Conservation (phyloP, 352 stramenopile species). For the Pythium dissimile region DNA sequence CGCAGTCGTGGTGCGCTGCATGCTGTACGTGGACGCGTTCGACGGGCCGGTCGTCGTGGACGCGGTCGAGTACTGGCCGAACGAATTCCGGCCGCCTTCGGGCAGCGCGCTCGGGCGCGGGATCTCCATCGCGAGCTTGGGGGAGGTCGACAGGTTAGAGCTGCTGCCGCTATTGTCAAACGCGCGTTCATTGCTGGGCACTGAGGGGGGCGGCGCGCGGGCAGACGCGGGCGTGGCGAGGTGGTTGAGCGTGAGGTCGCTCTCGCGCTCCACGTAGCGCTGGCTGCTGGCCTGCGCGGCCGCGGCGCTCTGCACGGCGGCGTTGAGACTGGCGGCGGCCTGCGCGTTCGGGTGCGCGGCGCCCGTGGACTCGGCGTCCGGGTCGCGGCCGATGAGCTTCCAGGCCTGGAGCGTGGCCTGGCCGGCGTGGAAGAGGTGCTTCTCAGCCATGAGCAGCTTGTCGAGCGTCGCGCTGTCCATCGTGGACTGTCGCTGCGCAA, state of each 20-base stretch:
- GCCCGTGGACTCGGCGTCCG: conserved; percentile 4
- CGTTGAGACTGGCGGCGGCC: conserved; percentile 17
- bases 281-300: conserved; percentile 2
- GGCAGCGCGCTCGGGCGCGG: not conserved
- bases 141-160: conserved; percentile 27
- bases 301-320: conserved; percentile 20
- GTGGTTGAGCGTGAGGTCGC: conserved; percentile 19
- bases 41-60: conserved; percentile 5
- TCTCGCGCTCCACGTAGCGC: conserved; percentile 20
- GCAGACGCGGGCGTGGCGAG: conserved; percentile 6
- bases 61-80: conserved; percentile 16
- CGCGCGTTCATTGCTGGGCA: conserved; percentile 2
- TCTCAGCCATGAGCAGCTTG: conserved; percentile 77
- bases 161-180: conserved; percentile 14
- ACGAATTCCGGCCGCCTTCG: conserved; percentile 10
- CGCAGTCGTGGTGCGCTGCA: conserved; percentile 16
- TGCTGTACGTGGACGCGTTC: conserved; percentile 27
- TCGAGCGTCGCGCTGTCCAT: conserved; percentile 83
- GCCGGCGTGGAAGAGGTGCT: conserved; percentile 74
- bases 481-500: conserved; percentile 61
- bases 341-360: conserved; percentile 13
- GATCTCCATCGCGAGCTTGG: conserved; percentile 65
- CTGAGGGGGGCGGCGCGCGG: not conserved
- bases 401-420: conserved; percentile 80
- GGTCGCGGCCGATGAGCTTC: conserved; percentile 63